phyloP scores from a whole-genome alignment of 2,329 filamentous ascomycete species.

The Westerdykella sp. region DNA sequence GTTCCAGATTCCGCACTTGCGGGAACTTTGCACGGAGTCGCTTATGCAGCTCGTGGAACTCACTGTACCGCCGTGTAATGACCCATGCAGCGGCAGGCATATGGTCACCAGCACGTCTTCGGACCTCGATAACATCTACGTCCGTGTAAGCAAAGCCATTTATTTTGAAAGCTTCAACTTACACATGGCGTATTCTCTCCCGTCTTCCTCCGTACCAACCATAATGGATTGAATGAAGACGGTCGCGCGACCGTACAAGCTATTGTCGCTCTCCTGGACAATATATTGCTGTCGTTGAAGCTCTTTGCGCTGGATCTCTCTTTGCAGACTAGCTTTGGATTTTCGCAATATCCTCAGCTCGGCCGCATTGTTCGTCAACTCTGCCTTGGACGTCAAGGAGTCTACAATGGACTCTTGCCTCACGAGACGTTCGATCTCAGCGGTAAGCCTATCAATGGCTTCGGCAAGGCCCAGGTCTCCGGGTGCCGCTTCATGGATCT shows the following conservation, averaged over 20 bases:
- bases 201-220: constrained; percentile 85
- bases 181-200: constrained; percentile 86
- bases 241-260: constrained; percentile 83
- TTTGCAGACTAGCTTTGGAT: constrained; percentile 84
- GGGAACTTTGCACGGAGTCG: constrained; percentile 77
- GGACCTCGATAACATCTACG: constrained; percentile 77
- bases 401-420: constrained; percentile 89
- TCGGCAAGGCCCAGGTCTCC: constrained; percentile 90
- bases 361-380: constrained; percentile 92
- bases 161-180: constrained; percentile 21
- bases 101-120: constrained; percentile 82
- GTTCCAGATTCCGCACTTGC: constrained; percentile 82
- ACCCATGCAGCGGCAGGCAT: constrained; percentile 96
- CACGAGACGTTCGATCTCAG: constrained; percentile 81
- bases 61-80: constrained; percentile 87
- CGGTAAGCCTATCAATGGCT: constrained; percentile 80
- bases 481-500: constrained; percentile 88
- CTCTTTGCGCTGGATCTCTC: constrained; percentile 90
- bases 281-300: constrained; percentile 95
- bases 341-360: constrained; percentile 89
- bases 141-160: too few relatives aligned
- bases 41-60: constrained; percentile 94
- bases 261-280: constrained; percentile 96
- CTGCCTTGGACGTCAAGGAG: constrained; percentile 85
- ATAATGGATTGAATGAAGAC: constrained; percentile 89